These are phyloP conservation scores for Calonectria pteridis DNA, from an alignment of 2,329 filamentous ascomycete species.

Conservation along the genomic window DNA sequence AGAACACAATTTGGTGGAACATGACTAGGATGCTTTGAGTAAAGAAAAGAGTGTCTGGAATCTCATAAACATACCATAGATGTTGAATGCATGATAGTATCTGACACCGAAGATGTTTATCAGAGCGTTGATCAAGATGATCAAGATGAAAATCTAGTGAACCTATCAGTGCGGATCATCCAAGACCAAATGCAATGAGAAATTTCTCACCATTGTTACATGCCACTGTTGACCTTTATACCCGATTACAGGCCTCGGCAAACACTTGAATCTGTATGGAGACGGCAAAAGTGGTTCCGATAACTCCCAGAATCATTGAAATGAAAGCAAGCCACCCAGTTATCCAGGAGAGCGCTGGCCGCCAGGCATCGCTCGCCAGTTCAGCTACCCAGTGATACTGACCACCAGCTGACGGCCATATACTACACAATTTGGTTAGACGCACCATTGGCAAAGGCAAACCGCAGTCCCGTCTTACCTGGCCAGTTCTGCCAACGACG, in stretches of 20 bases:
- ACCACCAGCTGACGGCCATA: conserved; percentile 2
- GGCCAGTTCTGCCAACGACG: conserved; percentile 1
- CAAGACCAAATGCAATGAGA: not conserved
- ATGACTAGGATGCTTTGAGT: not conserved
- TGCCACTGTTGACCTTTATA: conserved; percentile 9
- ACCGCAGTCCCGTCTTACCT: not conserved
- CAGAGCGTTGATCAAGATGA: not conserved
- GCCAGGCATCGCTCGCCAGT: not conserved
- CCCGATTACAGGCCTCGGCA: not conserved
- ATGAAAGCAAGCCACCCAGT: conserved; percentile 4
- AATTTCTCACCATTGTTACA: conserved; percentile 4
- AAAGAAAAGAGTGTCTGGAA: too few species aligned
- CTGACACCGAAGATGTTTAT: conserved; percentile 2
- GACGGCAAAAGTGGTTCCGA: not conserved
- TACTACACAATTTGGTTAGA: not conserved
- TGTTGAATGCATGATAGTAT: conserved; percentile 1
- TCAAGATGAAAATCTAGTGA: not conserved
- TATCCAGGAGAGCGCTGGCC: not conserved
- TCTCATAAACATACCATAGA: not conserved
- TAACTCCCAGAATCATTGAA: conserved; percentile 3
- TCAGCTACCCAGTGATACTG: conserved; percentile 17
- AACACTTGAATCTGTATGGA: conserved; percentile 9
- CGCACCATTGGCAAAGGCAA: rapidly evolving
- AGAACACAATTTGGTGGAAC: conserved; percentile 8
- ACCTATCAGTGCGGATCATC: not conserved